Conservation (phyloP, 2,329 filamentous ascomycete genomes). For the Clarireedia paspali region DNA sequence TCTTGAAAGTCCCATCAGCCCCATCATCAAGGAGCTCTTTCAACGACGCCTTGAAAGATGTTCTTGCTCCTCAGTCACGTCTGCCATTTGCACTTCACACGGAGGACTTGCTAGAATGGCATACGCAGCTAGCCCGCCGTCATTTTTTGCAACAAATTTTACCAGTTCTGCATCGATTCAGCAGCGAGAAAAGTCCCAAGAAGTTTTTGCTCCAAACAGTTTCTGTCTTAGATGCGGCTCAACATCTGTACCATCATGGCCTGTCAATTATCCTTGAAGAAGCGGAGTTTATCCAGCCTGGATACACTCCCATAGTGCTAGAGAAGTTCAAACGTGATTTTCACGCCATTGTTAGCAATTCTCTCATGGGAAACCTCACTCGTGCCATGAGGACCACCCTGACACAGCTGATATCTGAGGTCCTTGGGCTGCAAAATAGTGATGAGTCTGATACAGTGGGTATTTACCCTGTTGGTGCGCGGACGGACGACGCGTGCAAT, state of each 20-base stretch:
- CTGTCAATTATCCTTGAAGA: constrained; percentile 42
- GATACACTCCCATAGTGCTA: constrained; percentile 33
- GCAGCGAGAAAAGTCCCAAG: constrained; percentile 29
- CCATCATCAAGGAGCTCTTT: constrained; percentile 34
- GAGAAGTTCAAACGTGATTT: constrained; percentile 52
- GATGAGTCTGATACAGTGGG: background rate
- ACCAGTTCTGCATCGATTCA: constrained; percentile 42
- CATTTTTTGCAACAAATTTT: constrained; percentile 55
- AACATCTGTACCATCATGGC: constrained; percentile 49
- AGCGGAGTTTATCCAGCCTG: constrained; percentile 31
- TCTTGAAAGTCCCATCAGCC: constrained; percentile 15
- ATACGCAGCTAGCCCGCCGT: constrained; percentile 50
- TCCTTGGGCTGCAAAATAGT: constrained; percentile 29
- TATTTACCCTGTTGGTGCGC: background rate
- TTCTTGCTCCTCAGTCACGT: constrained; percentile 40
- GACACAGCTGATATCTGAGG: constrained; percentile 38
- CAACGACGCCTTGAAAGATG: constrained; percentile 43
- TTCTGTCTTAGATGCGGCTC: constrained; percentile 50
- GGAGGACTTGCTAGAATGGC: constrained; percentile 52
- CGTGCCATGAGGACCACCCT: constrained; percentile 48
- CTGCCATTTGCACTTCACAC: constrained; percentile 44
- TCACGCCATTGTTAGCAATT: constrained; percentile 58
- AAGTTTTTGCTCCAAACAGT: constrained; percentile 45
- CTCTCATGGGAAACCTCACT: constrained; percentile 46
- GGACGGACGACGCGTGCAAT: constrained; percentile 35